Conservation (phyloP, 768 basidiomycete species). For the Phanerodontia chrysosporium region DNA sequence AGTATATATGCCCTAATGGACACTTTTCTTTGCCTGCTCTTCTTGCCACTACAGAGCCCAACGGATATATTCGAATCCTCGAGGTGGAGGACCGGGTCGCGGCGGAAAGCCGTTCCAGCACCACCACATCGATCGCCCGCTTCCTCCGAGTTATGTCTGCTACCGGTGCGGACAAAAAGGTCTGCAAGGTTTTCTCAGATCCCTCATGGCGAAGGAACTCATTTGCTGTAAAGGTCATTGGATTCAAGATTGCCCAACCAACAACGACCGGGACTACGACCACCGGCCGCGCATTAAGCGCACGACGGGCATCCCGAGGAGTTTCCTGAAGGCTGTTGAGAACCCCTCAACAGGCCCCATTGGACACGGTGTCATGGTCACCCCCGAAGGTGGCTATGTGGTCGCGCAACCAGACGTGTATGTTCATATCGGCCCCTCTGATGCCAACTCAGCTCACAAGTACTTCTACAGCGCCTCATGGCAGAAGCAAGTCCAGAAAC, state of each 20-base stretch:
- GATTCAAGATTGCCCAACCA: slow-evolving; percentile 99
- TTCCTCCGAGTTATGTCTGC: slow-evolving; percentile 95
- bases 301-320: slow-evolving; percentile 96
- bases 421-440: slow-evolving; percentile 29
- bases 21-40: slow-evolving; percentile 36
- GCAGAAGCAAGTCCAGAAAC: slow-evolving; percentile 84
- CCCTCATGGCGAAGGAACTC: not conserved
- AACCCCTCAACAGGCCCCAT: slow-evolving; percentile 70
- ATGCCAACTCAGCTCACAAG: not conserved
- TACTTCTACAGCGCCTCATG: slow-evolving; percentile 68
- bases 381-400: slow-evolving; percentile 96
- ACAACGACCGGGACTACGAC: slow-evolving; percentile 92
- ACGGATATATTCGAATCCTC: slow-evolving; percentile 60
- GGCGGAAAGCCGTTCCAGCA: slow-evolving; percentile 55
- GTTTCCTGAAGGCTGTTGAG: slow-evolving; percentile 95
- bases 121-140: slow-evolving; percentile 62
- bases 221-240: slow-evolving; percentile 71
- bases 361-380: slow-evolving; percentile 93
- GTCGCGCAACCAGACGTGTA: slow-evolving; percentile 95
- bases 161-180: slow-evolving; percentile 99
- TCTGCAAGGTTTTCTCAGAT: slow-evolving; percentile 27
- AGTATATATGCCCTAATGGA: slow-evolving; percentile 77
- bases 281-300: slow-evolving; percentile 94
- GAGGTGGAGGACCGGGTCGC: slow-evolving; percentile 59
- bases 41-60: slow-evolving; percentile 47